These are phyloP conservation scores for Geotrichum phurueaensis DNA, from an alignment of 1,139 yeast species.

Conservation along the genomic window DNA sequence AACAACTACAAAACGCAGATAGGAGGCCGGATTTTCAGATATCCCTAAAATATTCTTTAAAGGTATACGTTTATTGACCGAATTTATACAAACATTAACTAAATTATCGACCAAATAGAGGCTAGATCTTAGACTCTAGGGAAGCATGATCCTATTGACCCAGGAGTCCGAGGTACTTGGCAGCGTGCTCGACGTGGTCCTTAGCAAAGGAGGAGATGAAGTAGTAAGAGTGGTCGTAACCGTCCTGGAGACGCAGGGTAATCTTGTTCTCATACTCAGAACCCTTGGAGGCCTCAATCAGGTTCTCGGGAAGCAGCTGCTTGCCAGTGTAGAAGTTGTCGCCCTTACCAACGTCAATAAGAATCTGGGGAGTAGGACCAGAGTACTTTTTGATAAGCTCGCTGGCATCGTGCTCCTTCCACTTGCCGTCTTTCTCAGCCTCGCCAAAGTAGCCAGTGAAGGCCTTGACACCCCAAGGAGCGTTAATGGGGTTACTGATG, in stretches of 20 bases:
- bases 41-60: too few species aligned
- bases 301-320: slow-evolving; percentile 73
- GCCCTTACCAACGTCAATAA: slow-evolving; percentile 76
- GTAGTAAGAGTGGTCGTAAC: slow-evolving; percentile 87
- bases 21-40: too few species aligned
- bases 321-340: slow-evolving; percentile 65
- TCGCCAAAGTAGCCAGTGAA: slow-evolving; percentile 71
- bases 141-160: slow-evolving; percentile 9
- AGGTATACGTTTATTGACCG: not conserved
- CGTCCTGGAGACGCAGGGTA: slow-evolving; percentile 61
- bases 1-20: too few species aligned
- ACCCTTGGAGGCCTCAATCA: slow-evolving; percentile 57
- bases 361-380: slow-evolving; percentile 54
- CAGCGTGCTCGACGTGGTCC: slow-evolving; percentile 84
- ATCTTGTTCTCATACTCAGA: slow-evolving; percentile 60
- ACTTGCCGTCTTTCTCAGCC: slow-evolving; percentile 43
- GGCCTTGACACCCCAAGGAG: slow-evolving; percentile 85
- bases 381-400: slow-evolving; percentile 54
- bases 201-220: slow-evolving; percentile 76
- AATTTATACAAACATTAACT: not conserved
- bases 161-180: slow-evolving; percentile 47
- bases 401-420: slow-evolving; percentile 80
- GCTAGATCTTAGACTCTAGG: not conserved
- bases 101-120: not conserved
- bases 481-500: slow-evolving; percentile 66